Conservation (phyloP, 1,284 basidiomycete genomes). For the Rhodotorula sp. region DNA sequence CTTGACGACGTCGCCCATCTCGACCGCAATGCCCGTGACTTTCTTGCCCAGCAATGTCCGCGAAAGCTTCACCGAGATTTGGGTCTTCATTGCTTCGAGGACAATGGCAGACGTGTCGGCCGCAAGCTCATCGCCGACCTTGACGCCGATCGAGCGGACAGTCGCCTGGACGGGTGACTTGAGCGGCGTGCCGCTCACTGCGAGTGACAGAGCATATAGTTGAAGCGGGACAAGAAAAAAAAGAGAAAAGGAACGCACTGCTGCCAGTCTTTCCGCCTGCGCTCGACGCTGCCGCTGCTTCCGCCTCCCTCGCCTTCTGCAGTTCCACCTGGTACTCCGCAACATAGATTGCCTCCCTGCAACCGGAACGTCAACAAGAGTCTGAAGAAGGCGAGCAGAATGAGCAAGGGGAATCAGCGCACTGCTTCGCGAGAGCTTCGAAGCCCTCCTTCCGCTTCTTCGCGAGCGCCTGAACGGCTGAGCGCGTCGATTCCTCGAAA, state of each 20-base stretch:
- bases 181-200: slow-evolving; percentile 25
- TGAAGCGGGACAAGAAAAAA: no score
- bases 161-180: slow-evolving; percentile 26
- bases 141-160: slow-evolving; percentile 19
- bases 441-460: slow-evolving; percentile 11
- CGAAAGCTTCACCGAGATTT: slow-evolving; percentile 53
- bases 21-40: slow-evolving; percentile 12
- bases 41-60: slow-evolving; percentile 17
- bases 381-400: no score
- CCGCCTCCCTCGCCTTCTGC: slow-evolving; percentile 10
- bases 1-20: slow-evolving; percentile 22
- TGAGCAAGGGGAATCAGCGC: background rate
- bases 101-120: slow-evolving; percentile 49
- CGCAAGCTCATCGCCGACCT: slow-evolving; percentile 17
- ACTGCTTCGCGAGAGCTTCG: slow-evolving; percentile 14
- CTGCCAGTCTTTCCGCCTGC: slow-evolving; percentile 5
- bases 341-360: slow-evolving; percentile 17
- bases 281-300: slow-evolving; percentile 1
- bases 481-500: slow-evolving; percentile 6
- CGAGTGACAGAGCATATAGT: no score
- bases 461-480: background rate
- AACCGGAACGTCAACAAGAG: fast-evolving
- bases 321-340: slow-evolving; percentile 18
- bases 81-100: slow-evolving; percentile 59
- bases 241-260: background rate